Evolutionary conservation across 1,284 basidiomycete species (phyloP), one percentile per base, ranked within the genome.

Genomic region (Omphalotus olearius): DNA sequence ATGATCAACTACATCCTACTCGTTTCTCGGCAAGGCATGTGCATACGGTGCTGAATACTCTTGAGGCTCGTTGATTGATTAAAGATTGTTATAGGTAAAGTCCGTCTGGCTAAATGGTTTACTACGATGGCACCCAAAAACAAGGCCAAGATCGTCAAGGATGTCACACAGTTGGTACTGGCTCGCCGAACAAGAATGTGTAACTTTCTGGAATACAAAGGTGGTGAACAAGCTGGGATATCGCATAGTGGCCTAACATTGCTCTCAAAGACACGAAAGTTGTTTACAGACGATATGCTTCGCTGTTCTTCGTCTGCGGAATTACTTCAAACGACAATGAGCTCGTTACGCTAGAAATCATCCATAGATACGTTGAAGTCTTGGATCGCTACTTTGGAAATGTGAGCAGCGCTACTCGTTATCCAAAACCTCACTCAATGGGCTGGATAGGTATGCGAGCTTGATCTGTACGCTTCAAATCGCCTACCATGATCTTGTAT

Each of bases 171-270:
- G 72, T 82, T 99, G 43, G 97, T 99, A 14, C 82, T 99, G 20
- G 94, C 94, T 41, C 82, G 97, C 42, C 81, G 97, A 58, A 98
- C 97, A 47, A 80, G 94, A 60, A 99, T 99, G 97, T 99, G 96
- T 71, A 99, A 99, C 72, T 94, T 99, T 66, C 72, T 99, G 47
- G 97, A 99, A 68, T 99, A 99, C 79, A 99, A 99, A 75, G 95
- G 95, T 93, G 58, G 52, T 78, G 30, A 13, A 16, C 30, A 28
- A 5, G 26, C 13, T 45, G 18, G n/a, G 35, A 47, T 53, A 10
- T 33, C 2, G 30, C 13, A 7, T 10, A 33, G 30, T 13, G 30
- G 30, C 30, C 30, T 33, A 4, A 33, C 30, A 13, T 10, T 33
- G 7, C 7, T 33, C 30, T 9, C 30, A 33, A 66, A 93, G 93